Conservation (phyloP, 1,284 basidiomycete species). For the Apiotrichum montevideense region DNA sequence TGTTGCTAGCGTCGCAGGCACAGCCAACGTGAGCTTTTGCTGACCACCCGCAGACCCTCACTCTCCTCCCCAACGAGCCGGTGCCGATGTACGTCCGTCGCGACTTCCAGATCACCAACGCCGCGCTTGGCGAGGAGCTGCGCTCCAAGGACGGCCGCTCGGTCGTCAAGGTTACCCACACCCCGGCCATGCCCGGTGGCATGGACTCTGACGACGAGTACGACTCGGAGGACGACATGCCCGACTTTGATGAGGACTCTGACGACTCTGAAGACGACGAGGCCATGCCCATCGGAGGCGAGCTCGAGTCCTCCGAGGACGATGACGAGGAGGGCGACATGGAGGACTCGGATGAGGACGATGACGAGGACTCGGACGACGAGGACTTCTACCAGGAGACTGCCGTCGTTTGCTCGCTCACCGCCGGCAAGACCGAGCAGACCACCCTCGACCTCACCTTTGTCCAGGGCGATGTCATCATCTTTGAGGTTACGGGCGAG, state of each 20-base stretch:
- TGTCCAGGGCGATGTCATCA: conserved; percentile 61
- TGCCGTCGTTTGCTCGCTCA: conserved; percentile 50
- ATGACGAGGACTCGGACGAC: conserved; percentile 34
- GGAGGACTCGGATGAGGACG: conserved; percentile 13
- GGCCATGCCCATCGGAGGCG: conserved; percentile 27
- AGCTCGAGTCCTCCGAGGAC: conserved; percentile 47
- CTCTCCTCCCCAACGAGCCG: conserved; percentile 48
- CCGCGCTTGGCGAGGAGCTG: conserved; percentile 69
- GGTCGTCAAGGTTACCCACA: conserved; percentile 71
- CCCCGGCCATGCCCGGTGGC: conserved; percentile 39
- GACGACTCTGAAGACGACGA: conserved; percentile 34
- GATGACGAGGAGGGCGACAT: conserved; percentile 41
- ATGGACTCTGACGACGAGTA: conserved; percentile 53
- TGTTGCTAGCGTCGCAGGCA: neutral
- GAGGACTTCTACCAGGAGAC: conserved; percentile 47
- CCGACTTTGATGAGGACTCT: conserved; percentile 45
- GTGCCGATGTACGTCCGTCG: conserved; percentile 59
- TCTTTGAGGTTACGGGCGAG: conserved; percentile 72
- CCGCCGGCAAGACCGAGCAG: conserved; percentile 64
- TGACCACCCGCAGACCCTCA: conserved; percentile 21
- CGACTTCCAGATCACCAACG: conserved; percentile 77
- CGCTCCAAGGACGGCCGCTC: conserved; percentile 61
- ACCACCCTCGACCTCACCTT: conserved; percentile 68
- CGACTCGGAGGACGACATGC: conserved; percentile 30
- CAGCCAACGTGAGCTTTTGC: neutral